Evolutionary conservation across 768 basidiomycete species (phyloP), one percentile per base, ranked within the genome.

Genomic region (Amanita subjunquillea): DNA sequence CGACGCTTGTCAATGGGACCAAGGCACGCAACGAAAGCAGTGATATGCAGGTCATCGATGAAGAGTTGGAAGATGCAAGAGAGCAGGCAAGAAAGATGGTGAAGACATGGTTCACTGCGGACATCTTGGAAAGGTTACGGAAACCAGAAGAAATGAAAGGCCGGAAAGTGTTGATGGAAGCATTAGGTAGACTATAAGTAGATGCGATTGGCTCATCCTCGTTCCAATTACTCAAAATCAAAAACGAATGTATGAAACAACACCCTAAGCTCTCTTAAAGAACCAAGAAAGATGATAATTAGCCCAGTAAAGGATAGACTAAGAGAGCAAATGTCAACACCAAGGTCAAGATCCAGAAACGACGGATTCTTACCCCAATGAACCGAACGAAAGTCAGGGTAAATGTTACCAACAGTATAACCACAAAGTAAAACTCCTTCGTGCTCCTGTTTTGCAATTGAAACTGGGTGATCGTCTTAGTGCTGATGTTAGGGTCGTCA

Each of bases 331-430:
- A 2, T 5, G 25, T 48, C 46, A 48, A 32, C 20, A 22, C 17
- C 17, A 13, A 15, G 7, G 30, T 17, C 17, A 36, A 32, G 13
- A 34, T 3, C 9, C 12, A 22, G 15, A 22, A 48, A 13, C 3
- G 9, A 17, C 4, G 7, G 10, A 48, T 17, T 36, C 87, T 56
- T 65, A 90, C 89, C 63, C 90, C 90, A 49, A 65, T 53, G 69
- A 92, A 89, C 54, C 89, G 80, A 58, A 91, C 74, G 50, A 76
- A 66, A 38, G 88, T 76, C 30, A 92, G 74, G 7, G 57, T 77
- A 60, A 91, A 90, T 9, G 88, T 91, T 32, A 87, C 79, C 66
- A 82, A 91, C 45, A 92, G 73, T 55, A 92, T 85, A 57, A 91
- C 68, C n/a, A 73, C 74, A 65, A 91, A 91, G 67, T 91, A 91